A percentile compares a stretch with the other conserved stretches of the same genome.
Evolutionary conservation across 306 rosid genomes (phyloP).

Genomic region (Trichosanthes cucumerina): DNA sequence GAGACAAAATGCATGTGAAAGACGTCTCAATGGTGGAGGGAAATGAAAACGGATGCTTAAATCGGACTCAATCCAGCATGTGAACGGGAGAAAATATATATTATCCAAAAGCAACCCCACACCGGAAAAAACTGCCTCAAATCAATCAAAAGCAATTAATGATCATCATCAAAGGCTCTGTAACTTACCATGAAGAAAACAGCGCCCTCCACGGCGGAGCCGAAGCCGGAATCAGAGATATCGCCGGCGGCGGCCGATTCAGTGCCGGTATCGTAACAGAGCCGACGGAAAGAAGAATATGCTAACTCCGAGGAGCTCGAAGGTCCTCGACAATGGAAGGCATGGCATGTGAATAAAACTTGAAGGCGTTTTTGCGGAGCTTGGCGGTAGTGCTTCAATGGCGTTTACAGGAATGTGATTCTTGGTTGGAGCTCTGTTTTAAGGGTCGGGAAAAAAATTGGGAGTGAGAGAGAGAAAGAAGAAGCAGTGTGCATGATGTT

Average conservation of each 20-base stretch:
- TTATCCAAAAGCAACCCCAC: neutral
- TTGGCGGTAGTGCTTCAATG: neutral
- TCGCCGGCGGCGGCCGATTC: neutral
- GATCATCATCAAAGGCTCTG: neutral
- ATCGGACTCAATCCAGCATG: conserved; percentile 62
- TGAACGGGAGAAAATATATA: conserved; percentile 29
- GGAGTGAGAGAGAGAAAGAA: neutral
- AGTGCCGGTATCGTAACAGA: neutral
- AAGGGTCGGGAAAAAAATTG: neutral
- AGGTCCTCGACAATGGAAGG: neutral
- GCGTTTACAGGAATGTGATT: neutral
- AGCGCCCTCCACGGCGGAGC: neutral
- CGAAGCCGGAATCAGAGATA: neutral
- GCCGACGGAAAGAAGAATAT: neutral
- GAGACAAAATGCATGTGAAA: conserved; percentile 65
- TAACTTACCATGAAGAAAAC: neutral
- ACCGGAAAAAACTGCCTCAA: conserved; percentile 9
- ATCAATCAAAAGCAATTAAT: conserved; percentile 10
- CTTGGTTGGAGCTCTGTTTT: neutral
- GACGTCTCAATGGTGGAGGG: conserved; percentile 17
- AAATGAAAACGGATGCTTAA: conserved; percentile 34
- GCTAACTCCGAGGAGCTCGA: neutral
- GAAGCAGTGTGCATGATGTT: neutral
- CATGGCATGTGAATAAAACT: neutral
- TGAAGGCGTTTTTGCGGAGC: neutral